Evolutionary conservation across 257 asterid genomes (phyloP).

Genomic region (Jaltomata sinuosa): DNA sequence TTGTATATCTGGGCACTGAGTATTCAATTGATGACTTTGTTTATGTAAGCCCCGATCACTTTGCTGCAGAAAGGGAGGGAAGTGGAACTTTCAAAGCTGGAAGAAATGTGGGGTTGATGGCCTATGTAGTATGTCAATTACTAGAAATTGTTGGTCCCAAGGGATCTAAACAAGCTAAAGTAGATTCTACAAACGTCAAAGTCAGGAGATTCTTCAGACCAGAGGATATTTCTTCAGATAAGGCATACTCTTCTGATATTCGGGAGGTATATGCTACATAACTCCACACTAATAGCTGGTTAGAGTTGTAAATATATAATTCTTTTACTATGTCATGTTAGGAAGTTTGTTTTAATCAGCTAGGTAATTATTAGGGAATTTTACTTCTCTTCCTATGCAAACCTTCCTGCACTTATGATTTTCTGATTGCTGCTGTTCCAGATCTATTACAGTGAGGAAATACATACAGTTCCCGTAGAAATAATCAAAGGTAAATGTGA

Average conservation of each 20-base stretch:
- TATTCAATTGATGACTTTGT: conserved; percentile 56
- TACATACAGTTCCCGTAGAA: conserved; percentile 42
- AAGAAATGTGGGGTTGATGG: conserved; percentile 82
- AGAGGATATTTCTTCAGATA: conserved; percentile 67
- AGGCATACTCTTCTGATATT: conserved; percentile 78
- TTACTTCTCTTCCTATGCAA: background rate
- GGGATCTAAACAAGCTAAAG: conserved; percentile 28
- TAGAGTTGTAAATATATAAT: background rate
- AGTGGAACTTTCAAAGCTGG: conserved; percentile 61
- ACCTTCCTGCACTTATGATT: conserved; percentile 1
- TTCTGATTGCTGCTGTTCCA: conserved; percentile 23
- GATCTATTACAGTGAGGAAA: conserved; percentile 82
- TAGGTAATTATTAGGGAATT: background rate
- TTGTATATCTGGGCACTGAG: conserved; percentile 45
- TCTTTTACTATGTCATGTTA: background rate
- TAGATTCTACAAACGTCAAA: conserved; percentile 40
- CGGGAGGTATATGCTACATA: conserved; percentile 53
- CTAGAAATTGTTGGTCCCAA: conserved; percentile 44
- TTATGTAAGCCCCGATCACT: conserved; percentile 57
- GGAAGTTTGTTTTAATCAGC: background rate
- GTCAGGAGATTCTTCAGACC: conserved; percentile 80
- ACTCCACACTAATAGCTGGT: background rate
- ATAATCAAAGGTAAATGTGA: conserved; percentile 77
- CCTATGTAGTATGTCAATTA: conserved; percentile 64
- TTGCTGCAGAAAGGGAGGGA: conserved; percentile 42